Base-by-base conservation (phyloP, 2,329 filamentous ascomycete genomes). In the Penicillium hordei region DNA sequence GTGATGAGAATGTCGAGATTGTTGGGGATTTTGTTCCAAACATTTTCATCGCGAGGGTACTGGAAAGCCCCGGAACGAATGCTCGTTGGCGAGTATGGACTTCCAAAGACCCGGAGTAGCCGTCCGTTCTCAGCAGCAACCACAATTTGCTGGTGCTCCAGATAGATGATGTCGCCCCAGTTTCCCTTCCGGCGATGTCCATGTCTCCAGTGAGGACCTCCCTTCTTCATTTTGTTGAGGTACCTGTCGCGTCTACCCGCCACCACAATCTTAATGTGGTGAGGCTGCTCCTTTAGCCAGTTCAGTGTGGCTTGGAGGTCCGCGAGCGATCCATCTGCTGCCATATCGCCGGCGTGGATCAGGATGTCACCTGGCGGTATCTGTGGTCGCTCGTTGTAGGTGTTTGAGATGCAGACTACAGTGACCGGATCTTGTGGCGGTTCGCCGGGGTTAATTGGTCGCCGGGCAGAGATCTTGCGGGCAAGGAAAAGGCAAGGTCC, bases 401-500 rank as follows among this genome's bases (percentile, higher is more conserved):
- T 31, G 33, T 53, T 53, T 27, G 51, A 38, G 17, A 48, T 36
- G 13, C 51, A 53, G 23, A 43, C 33, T 9, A 54, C 29, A 7
- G 46, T 39, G 12, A 53, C n/a, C 5, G 51, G 23, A 3, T 31
- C 38, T 2, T 45, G 13, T 6, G 29, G 29, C 1, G 15, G 23
- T 10, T 21, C 9, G 33, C 29, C 7, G 23, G 17, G 42, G 8
- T 27, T 23, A 5, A 19, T 21, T n/a, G 33, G 42, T 23, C 51
- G 42, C 17, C 21, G 39, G 4, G 27, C 23, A 39, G 39, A 38
- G 15, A 48, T 19, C 51, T 48, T 48, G 33, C 25, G 33, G 27
- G 51, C 42, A 9, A 53, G 25, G 25, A 53, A 53, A n/a, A 53
- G 51, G 23, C n/a, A 53, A 23, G 33, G 51, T 38, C 15, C 8